Evolutionary conservation across 306 rosid species (phyloP).

Genomic region (Casuarina equisetifolia): DNA sequence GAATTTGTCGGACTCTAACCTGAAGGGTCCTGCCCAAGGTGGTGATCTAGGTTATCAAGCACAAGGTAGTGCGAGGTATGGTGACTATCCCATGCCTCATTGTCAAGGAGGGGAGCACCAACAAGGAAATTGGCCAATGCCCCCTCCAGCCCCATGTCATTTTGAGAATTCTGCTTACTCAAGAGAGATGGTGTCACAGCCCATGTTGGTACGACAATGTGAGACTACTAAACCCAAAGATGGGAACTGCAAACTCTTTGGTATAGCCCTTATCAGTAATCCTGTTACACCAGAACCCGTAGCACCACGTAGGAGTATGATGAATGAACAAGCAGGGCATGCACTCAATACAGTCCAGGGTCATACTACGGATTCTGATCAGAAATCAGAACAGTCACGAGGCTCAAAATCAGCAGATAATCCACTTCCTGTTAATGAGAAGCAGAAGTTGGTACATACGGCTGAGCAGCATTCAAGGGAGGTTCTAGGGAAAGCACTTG

Average conservation of each 20-base stretch:
- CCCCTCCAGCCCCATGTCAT: slow-evolving; percentile 54
- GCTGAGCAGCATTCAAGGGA: slow-evolving; percentile 49
- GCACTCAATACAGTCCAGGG: slow-evolving; percentile 33
- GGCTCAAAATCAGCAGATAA: slow-evolving; percentile 46
- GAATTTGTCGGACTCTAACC: slow-evolving; percentile 49
- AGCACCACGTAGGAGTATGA: slow-evolving; percentile 28
- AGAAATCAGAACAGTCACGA: slow-evolving; percentile 51
- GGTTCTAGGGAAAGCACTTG: slow-evolving; percentile 50
- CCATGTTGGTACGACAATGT: slow-evolving; percentile 29
- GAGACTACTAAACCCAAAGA: slow-evolving; percentile 59
- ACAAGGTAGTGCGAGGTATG: slow-evolving; percentile 49
- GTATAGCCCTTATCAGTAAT: slow-evolving; percentile 61
- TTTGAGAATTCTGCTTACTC: slow-evolving; percentile 47
- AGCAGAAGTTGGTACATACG: slow-evolving; percentile 41
- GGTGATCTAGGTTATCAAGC: slow-evolving; percentile 47
- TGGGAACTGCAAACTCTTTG: slow-evolving; percentile 78
- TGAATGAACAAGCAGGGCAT: slow-evolving; percentile 38
- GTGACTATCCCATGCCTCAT: slow-evolving; percentile 50
- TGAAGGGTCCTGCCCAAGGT: slow-evolving; percentile 52
- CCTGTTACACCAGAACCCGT: slow-evolving; percentile 40
- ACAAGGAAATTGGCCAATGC: slow-evolving; percentile 69
- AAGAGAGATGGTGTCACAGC: slow-evolving; percentile 45
- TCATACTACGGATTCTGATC: slow-evolving; percentile 40
- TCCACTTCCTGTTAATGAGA: slow-evolving; percentile 34
- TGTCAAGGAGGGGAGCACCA: slow-evolving; percentile 58